phyloP scores from a whole-genome alignment of 2,329 filamentous ascomycete genomes.

The Truncatella angustata region DNA sequence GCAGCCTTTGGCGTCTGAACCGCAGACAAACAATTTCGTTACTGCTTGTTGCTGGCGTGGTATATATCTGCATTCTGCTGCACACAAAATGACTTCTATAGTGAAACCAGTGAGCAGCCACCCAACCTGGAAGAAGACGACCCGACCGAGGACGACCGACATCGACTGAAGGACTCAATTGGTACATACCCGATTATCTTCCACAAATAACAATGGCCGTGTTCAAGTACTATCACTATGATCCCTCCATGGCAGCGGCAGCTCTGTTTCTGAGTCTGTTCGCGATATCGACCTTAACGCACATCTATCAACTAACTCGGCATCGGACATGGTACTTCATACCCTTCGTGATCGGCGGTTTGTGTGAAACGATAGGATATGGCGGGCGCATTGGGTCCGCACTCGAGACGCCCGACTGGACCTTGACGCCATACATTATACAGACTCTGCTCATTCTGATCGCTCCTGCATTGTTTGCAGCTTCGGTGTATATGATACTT shows the following conservation, averaged over 20 bases:
- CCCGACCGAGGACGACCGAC: too few species aligned
- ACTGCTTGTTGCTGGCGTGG: too few species aligned
- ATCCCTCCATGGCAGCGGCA: slow-evolving; percentile 42
- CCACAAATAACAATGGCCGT: background rate
- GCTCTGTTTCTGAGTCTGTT: slow-evolving; percentile 39
- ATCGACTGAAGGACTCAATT: too few species aligned
- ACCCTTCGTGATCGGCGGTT: slow-evolving; percentile 47
- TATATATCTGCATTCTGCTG: too few species aligned
- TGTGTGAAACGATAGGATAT: slow-evolving; percentile 35
- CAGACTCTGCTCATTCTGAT: slow-evolving; percentile 35
- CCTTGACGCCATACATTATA: slow-evolving; percentile 18
- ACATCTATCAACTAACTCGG: slow-evolving; percentile 36
- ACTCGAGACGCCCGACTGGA: slow-evolving; percentile 3
- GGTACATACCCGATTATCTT: too few species aligned
- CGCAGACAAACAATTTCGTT: too few species aligned
- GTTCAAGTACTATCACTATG: slow-evolving; percentile 41
- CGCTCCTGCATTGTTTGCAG: slow-evolving; percentile 36
- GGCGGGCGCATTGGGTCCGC: slow-evolving; percentile 5
- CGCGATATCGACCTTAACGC: slow-evolving; percentile 31
- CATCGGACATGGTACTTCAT: slow-evolving; percentile 49
- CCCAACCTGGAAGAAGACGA: too few species aligned
- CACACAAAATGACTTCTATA: too few species aligned
- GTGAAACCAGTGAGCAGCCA: too few species aligned
- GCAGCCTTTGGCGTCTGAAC: too few species aligned
- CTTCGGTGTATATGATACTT: slow-evolving; percentile 22